phyloP scores from a whole-genome alignment of 768 basidiomycete genomes.

The Pulveroboletus ravenelii region DNA sequence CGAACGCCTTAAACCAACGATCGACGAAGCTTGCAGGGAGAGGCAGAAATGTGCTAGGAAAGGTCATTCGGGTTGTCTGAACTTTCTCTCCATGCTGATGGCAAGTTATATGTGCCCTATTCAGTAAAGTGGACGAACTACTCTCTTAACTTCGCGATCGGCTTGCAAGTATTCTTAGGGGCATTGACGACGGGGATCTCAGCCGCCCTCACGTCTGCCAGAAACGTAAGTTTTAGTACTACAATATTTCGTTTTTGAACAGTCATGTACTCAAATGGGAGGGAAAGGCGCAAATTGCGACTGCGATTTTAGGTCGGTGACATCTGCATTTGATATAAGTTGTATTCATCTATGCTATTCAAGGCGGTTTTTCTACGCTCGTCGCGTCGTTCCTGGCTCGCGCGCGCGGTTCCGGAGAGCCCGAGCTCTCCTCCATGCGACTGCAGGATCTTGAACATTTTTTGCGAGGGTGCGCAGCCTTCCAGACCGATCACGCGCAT shows the following conservation, averaged over 20 bases:
- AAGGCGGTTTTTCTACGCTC: conserved; percentile 65
- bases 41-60: conserved; percentile 43
- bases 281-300: conserved; percentile 34
- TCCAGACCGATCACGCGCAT: conserved; percentile 54
- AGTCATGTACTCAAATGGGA: background rate
- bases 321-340: background rate
- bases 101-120: background rate
- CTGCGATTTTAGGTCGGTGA: conserved; percentile 36
- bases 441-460: conserved; percentile 63
- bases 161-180: conserved; percentile 58
- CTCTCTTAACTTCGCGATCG: conserved; percentile 48
- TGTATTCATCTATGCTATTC: background rate
- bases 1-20: conserved; percentile 52
- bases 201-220: conserved; percentile 39
- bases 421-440: conserved; percentile 54
- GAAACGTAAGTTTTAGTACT: conserved; percentile 32
- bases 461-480: conserved; percentile 56
- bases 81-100: conserved; percentile 9
- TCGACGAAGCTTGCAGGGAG: conserved; percentile 42
- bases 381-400: conserved; percentile 71
- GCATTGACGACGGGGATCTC: conserved; percentile 64
- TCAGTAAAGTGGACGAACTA: conserved; percentile 32
- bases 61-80: conserved; percentile 26
- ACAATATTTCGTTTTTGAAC: too few species aligned
- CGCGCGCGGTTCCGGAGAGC: conserved; percentile 64